phyloP scores from a whole-genome alignment of 805 yeast genomes.

The Cyberlindnera subsufficiens region DNA sequence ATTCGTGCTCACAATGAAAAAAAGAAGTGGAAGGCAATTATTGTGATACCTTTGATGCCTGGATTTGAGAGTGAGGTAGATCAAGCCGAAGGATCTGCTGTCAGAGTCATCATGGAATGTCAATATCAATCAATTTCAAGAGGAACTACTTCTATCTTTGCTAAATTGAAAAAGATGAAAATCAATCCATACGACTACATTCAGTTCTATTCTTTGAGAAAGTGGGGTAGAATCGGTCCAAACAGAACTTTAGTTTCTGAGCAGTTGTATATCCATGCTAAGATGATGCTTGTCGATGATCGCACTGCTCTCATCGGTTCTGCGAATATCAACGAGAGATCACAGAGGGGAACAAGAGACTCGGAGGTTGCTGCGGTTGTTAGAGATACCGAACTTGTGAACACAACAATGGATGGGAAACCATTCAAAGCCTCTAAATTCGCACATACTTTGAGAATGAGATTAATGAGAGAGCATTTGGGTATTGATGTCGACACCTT shows the following conservation, averaged over 20 bases:
- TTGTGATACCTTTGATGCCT: slow-evolving; percentile 94
- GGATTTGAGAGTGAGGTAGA: slow-evolving; percentile 95
- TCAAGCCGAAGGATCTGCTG: slow-evolving; percentile 89
- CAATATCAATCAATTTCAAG: slow-evolving; percentile 91
- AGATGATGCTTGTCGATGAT: slow-evolving; percentile 88
- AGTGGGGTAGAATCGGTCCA: slow-evolving; percentile 92
- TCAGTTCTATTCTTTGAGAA: slow-evolving; percentile 84
- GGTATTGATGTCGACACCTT: slow-evolving; percentile 89
- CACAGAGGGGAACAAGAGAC: slow-evolving; percentile 91
- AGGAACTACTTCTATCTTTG: slow-evolving; percentile 84
- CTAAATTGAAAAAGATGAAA: slow-evolving; percentile 69
- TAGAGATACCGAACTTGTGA: slow-evolving; percentile 71
- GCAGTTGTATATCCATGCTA: slow-evolving; percentile 91
- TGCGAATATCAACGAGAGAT: slow-evolving; percentile 94
- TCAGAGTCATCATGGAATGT: slow-evolving; percentile 93
- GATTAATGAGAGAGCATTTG: slow-evolving; percentile 94
- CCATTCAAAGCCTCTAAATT: slow-evolving; percentile 80
- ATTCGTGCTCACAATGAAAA: slow-evolving; percentile 78
- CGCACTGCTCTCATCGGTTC: slow-evolving; percentile 92
- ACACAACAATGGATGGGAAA: slow-evolving; percentile 70
- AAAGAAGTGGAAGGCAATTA: slow-evolving; percentile 82
- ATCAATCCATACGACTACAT: slow-evolving; percentile 88
- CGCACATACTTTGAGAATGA: slow-evolving; percentile 81
- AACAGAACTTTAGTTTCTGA: slow-evolving; percentile 73
- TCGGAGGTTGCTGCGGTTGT: slow-evolving; percentile 90